Conservation (phyloP, 768 basidiomycete species). For the Pseudohyphozyma bogoriensis region DNA sequence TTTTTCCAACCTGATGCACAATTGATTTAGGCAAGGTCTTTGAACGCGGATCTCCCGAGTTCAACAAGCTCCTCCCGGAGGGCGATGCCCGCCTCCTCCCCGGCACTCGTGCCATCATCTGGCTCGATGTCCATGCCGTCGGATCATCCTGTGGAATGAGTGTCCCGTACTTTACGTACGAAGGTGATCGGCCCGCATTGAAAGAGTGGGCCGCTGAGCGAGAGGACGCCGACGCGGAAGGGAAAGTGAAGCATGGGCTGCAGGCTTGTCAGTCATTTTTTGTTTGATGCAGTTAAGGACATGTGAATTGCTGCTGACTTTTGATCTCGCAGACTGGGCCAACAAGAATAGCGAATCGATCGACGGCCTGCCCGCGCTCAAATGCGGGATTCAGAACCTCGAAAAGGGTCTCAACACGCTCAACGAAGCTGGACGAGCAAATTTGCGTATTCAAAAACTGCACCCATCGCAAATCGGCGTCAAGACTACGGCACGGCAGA, state of each 20-base stretch:
- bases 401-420: too few species aligned
- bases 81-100: slow-evolving; percentile 15
- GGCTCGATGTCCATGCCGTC: slow-evolving; percentile 22
- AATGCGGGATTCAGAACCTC: background rate
- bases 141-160: slow-evolving; percentile 17
- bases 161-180: slow-evolving; percentile 17
- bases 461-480: too few species aligned
- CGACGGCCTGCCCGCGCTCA: slow-evolving; percentile 9
- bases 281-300: too few species aligned
- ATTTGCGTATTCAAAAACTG: too few species aligned
- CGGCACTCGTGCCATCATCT: slow-evolving; percentile 18
- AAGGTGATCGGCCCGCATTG: slow-evolving; percentile 4
- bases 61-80: slow-evolving; percentile 5
- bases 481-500: too few species aligned
- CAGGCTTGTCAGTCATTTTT: too few species aligned
- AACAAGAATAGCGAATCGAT: slow-evolving; percentile 6
- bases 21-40: slow-evolving; percentile 6
- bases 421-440: too few species aligned
- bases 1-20: background rate
- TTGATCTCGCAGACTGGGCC: slow-evolving; percentile 2
- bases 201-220: background rate
- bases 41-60: slow-evolving; percentile 14
- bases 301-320: too few species aligned
- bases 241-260: background rate
- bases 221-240: background rate